Base-by-base conservation (phyloP, 257 asterid genomes). In the Solanum sitiens region DNA sequence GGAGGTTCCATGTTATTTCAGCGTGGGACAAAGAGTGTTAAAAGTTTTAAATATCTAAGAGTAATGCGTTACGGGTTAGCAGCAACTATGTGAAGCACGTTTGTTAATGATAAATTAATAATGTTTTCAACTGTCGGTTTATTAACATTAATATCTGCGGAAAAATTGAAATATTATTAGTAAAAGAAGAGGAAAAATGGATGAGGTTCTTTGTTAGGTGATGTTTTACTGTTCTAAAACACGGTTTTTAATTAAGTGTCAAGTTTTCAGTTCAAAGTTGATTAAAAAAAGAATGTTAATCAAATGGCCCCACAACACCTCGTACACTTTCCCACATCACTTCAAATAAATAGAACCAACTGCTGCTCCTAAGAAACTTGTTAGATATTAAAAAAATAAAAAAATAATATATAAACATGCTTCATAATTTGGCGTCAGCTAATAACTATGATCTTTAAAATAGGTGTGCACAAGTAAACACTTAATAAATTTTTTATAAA, bases 1-100 rank as follows among this genome's bases (percentile, higher is more conserved):
- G 76, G 88, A 86, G 80, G 67, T 89, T 89, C 90, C 87, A 86
- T 59, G 89, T 56, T 65, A 50, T 40, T 86, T 82, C 85, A 53
- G 83, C 16, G 87, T 70, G 74, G 89, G 59, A 63, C 72, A 76
- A 27, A 30, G 37, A 47, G 83, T 53, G 32, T 35, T 18, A 35
- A 32, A 53, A 32, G 33, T 73, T 47, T 70, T 50, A 65, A 63
- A 63, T 70, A 68, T 30, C 40, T 3, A 40, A 63, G 61, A 39
- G 56, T 84, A 70, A 70, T 40, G 87, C 87, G 77, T 25, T 83
- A 83, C 63, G 56, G 40, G 74, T 67, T 65, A 37, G 87, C 87
- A 84, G 74, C 79, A 84, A 84, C 87, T 75, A 65, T 27, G 25
- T 13, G 65, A 45, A 40, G 79, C 87, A 84, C 87, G 87, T 84